phyloP scores from a whole-genome alignment of 345 rosid species.

The Erucastrum elatum region DNA sequence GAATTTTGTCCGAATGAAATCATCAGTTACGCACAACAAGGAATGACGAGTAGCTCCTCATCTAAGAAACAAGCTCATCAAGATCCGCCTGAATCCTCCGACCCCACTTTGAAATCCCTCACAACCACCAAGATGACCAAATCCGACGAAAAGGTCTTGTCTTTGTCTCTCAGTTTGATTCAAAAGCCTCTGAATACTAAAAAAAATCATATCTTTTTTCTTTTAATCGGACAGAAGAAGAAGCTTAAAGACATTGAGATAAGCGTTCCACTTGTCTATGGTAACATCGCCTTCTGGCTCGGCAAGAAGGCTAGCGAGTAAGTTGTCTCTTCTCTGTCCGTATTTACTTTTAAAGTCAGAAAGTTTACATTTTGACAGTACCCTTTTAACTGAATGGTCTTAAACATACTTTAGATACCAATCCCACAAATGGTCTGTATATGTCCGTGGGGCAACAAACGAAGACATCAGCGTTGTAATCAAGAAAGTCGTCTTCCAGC shows the following conservation, averaged over 20 bases:
- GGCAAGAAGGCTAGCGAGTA: conserved; percentile 87
- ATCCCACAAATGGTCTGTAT: conserved; percentile 74
- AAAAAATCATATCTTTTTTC: not conserved
- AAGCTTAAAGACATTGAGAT: conserved; percentile 73
- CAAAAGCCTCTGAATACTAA: not conserved
- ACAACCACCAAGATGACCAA: conserved; percentile 54
- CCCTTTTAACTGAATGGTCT: conserved; percentile 5
- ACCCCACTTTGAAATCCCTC: conserved; percentile 39
- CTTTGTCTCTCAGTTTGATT: not conserved
- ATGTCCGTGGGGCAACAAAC: conserved; percentile 66
- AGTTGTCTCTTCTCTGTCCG: not conserved
- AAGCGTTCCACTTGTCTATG: conserved; percentile 72
- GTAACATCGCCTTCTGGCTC: conserved; percentile 76
- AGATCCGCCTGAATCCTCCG: conserved; percentile 50
- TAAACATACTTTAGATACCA: conserved; percentile 43
- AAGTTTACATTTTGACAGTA: conserved; percentile 2
- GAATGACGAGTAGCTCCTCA: conserved; percentile 44
- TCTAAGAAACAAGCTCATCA: conserved; percentile 48
- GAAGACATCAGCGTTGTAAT: conserved; percentile 63
- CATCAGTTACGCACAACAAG: conserved; percentile 28
- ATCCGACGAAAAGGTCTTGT: conserved; percentile 49
- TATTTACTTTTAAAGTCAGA: not conserved
- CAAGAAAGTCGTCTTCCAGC: conserved; percentile 59
- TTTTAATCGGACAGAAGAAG: conserved; percentile 34
- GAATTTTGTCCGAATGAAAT: conserved; percentile 9